These are phyloP conservation scores for Russula compacta DNA, from an alignment of 768 basidiomycete genomes.

Conservation along the genomic window DNA sequence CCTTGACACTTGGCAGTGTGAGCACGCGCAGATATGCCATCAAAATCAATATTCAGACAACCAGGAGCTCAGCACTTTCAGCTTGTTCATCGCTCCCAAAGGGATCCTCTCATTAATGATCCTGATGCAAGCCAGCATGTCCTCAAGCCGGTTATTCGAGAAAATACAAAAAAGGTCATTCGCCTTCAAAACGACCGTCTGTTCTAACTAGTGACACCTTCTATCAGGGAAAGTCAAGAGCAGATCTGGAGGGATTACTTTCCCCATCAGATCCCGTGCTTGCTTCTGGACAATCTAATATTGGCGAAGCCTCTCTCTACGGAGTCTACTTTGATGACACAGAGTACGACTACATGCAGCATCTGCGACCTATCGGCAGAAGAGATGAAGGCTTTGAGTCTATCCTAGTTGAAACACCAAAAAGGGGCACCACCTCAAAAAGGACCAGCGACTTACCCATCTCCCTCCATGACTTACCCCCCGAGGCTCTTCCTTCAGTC, in stretches of 20 bases:
- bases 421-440: slow-evolving; percentile 31
- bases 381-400: slow-evolving; percentile 78
- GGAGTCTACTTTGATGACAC: slow-evolving; percentile 94
- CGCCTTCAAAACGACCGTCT: neutral
- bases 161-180: slow-evolving; percentile 58
- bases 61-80: slow-evolving; percentile 92
- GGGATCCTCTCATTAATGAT: slow-evolving; percentile 93
- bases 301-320: slow-evolving; percentile 84
- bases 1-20: too few relatives aligned
- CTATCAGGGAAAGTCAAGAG: slow-evolving; percentile 66
- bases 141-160: slow-evolving; percentile 72
- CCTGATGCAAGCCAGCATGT: slow-evolving; percentile 83
- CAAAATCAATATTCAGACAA: slow-evolving; percentile 82
- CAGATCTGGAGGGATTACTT: slow-evolving; percentile 62
- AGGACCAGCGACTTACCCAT: slow-evolving; percentile 31
- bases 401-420: slow-evolving; percentile 70
- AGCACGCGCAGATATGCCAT: slow-evolving; percentile 40
- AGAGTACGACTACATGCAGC: slow-evolving; percentile 97
- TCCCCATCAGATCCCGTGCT: slow-evolving; percentile 39
- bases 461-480: slow-evolving; percentile 50
- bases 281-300: slow-evolving; percentile 40
- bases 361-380: slow-evolving; percentile 69
- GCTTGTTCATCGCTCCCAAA: slow-evolving; percentile 91
- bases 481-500: slow-evolving; percentile 63
- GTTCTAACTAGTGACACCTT: slow-evolving; percentile 4